A percentile compares a stretch with the other conserved stretches of the same genome.
Evolutionary conservation across 2,329 filamentous ascomycete species (phyloP).

Genomic region (Cryphonectria carpinicola): DNA sequence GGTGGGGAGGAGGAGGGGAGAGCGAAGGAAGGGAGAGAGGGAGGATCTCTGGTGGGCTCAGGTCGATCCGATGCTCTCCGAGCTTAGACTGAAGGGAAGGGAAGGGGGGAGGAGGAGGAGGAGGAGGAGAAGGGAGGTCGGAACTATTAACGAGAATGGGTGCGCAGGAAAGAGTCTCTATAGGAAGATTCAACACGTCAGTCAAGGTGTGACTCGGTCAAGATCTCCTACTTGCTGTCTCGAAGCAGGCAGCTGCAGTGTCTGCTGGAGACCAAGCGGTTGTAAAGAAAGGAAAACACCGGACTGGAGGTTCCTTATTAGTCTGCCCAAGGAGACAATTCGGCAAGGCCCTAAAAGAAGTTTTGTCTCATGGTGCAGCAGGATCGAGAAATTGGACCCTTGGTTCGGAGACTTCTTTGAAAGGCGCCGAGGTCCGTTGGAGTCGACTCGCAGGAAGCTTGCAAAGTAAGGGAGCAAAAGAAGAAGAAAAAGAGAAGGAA

Average conservation of each 20-base stretch:
- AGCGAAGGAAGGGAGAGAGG: neutral
- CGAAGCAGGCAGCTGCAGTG: neutral
- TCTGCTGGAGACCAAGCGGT: neutral
- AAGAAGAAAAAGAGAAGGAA: neutral
- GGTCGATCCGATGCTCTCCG: neutral
- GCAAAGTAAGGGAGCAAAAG: neutral
- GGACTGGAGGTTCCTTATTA: neutral
- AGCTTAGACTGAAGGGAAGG: neutral
- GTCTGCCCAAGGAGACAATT: neutral
- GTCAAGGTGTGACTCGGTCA: neutral
- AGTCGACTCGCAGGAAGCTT: neutral
- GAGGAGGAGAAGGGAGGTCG: neutral
- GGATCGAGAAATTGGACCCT: neutral
- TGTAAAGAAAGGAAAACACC: neutral
- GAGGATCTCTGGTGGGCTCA: neutral
- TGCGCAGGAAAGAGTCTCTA: neutral
- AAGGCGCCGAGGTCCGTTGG: slow-evolving; percentile 10
- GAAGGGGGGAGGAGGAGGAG: neutral
- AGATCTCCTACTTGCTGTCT: neutral
- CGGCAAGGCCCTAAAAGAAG: neutral
- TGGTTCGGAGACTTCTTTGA: slow-evolving; percentile 14
- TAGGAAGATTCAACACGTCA: neutral
- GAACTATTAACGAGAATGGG: neutral
- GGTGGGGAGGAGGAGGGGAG: neutral
- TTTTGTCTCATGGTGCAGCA: neutral